These are phyloP conservation scores for Hyphopichia wangnamkhiaoensis DNA, from an alignment of 1,139 yeast species.

Conservation along the genomic window DNA sequence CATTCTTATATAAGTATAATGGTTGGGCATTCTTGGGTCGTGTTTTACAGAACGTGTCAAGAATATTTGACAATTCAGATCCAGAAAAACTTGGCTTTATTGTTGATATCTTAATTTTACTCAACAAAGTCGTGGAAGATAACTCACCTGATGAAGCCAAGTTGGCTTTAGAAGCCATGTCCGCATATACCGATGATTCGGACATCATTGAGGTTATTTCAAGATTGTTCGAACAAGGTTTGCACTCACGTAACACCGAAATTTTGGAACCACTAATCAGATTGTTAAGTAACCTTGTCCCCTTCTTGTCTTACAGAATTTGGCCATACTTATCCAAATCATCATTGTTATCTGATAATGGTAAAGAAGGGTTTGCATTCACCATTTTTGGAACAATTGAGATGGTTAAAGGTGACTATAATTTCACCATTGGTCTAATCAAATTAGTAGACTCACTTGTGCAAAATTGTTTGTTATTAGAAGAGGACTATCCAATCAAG, in stretches of 20 bases:
- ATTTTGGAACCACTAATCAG: constrained; percentile 50
- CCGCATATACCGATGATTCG: constrained; percentile 60
- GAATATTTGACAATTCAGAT: constrained; percentile 35
- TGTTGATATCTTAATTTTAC: constrained; percentile 51
- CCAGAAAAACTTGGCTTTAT: constrained; percentile 38
- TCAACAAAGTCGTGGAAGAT: constrained; percentile 51
- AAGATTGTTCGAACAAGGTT: constrained; percentile 66
- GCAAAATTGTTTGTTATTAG: constrained; percentile 49
- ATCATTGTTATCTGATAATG: constrained; percentile 61
- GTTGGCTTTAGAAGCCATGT: constrained; percentile 54
- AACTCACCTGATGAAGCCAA: constrained; percentile 40
- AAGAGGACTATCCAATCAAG: constrained; percentile 39
- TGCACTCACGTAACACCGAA: constrained; percentile 53
- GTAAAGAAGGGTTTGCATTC: constrained; percentile 68
- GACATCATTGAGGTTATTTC: constrained; percentile 72
- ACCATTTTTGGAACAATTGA: constrained; percentile 73
- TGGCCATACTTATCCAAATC: constrained; percentile 80
- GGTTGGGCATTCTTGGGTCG: constrained; percentile 91
- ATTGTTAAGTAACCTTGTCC: constrained; percentile 51
- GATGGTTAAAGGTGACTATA: constrained; percentile 65
- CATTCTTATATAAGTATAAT: constrained; percentile 71
- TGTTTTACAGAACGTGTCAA: constrained; percentile 62
- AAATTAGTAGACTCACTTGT: constrained; percentile 57
- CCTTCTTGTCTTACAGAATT: constrained; percentile 61
- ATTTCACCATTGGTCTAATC: constrained; percentile 61